Evolutionary conservation across 2,329 filamentous ascomycete genomes (phyloP).

Genomic region (Penicillium frequentans): DNA sequence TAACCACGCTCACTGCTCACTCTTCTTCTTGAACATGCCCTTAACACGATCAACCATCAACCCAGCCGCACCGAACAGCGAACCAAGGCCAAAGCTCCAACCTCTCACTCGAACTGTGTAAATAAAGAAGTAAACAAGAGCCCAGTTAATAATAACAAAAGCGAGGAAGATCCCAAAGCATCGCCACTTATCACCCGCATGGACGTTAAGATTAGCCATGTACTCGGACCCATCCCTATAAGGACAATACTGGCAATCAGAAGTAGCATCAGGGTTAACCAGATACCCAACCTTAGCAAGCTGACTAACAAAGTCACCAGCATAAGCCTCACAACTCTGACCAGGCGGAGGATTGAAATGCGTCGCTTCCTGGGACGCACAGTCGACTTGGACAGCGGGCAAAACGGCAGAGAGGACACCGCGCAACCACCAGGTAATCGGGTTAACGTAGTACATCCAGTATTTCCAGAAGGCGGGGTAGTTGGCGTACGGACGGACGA

Average conservation of each 20-base stretch:
- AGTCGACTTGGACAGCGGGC: constrained; percentile 52
- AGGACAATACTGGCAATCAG: constrained; percentile 68
- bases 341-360: constrained; percentile 65
- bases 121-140: constrained; percentile 73
- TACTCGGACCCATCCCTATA: constrained; percentile 67
- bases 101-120: constrained; percentile 60
- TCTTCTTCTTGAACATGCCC: too few species aligned
- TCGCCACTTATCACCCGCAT: constrained; percentile 64
- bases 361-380: constrained; percentile 58
- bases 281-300: constrained; percentile 60
- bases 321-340: constrained; percentile 66
- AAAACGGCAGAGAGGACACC: constrained; percentile 67
- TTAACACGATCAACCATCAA: too few species aligned
- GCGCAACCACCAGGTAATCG: constrained; percentile 69
- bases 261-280: constrained; percentile 59
- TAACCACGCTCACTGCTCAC: too few species aligned
- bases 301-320: constrained; percentile 55
- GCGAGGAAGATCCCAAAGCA: constrained; percentile 72
- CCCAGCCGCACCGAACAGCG: too few species aligned
- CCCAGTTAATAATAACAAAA: constrained; percentile 70
- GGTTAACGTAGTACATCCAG: constrained; percentile 69
- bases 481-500: constrained; percentile 66
- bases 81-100: too few species aligned
- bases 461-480: constrained; percentile 71
- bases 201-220: constrained; percentile 58